Evolutionary conservation across 2,329 filamentous ascomycete species (phyloP).

Genomic region (Fusarium solani-melongenae): DNA sequence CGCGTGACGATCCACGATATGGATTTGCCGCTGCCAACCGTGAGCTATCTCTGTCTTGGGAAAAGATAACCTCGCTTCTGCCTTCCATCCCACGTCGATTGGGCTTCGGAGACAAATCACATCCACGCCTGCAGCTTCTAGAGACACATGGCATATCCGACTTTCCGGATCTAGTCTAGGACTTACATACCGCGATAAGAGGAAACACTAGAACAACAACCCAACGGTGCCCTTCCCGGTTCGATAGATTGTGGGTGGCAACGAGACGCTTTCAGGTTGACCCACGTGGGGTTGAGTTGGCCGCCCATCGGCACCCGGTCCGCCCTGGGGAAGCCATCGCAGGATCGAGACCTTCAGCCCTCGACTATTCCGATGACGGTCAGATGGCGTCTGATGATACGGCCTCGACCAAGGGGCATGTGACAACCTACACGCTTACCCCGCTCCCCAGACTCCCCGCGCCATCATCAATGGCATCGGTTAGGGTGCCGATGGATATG

Average conservation of each 20-base stretch:
- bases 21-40: neutral
- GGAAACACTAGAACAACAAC: constrained; percentile 5
- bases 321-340: neutral
- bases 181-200: constrained; percentile 1
- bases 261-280: neutral
- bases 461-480: constrained; percentile 22
- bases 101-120: neutral
- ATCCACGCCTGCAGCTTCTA: constrained; percentile 14
- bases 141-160: constrained; percentile 7
- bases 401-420: constrained; percentile 12
- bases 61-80: neutral
- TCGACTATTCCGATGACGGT: constrained; percentile 11
- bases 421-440: constrained; percentile 22
- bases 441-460: constrained; percentile 33
- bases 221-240: constrained; percentile 31
- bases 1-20: neutral
- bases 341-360: constrained; percentile 13
- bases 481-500: constrained; percentile 22
- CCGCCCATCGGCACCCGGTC: constrained; percentile 18
- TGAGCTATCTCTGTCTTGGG: neutral
- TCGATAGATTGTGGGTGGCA: neutral
- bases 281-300: constrained; percentile 13
- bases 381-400: constrained; percentile 8
- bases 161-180: constrained; percentile 7
- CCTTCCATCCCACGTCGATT: neutral